Percentiles rank a stretch among this genome's conserved stretches.
Evolutionary conservation across 2,329 filamentous ascomycete species (phyloP).

Genomic region (Ceratocystis cubensis): DNA sequence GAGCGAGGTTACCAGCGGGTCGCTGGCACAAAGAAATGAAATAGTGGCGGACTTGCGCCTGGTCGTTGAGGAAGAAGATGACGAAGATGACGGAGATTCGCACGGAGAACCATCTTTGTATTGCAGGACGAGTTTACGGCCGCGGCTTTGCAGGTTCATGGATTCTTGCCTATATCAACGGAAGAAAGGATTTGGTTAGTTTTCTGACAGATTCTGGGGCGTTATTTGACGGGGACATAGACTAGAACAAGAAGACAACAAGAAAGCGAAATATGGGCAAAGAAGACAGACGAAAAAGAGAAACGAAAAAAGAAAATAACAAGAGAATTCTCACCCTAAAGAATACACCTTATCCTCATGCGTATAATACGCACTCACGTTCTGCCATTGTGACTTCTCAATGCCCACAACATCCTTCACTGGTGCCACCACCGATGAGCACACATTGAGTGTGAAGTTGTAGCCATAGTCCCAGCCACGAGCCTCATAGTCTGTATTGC

Average conservation of each 20-base stretch:
- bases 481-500: constrained; percentile 45
- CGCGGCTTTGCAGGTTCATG: constrained; percentile 43
- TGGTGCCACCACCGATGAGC: constrained; percentile 58
- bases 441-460: constrained; percentile 78
- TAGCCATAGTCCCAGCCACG: constrained; percentile 64
- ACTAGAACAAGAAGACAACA: not conserved
- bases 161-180: constrained; percentile 38
- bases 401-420: constrained; percentile 53
- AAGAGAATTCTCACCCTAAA: constrained; percentile 48
- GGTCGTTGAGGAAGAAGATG: not conserved
- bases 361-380: constrained; percentile 68
- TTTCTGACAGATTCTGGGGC: not conserved
- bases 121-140: constrained; percentile 63
- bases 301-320: constrained; percentile 16
- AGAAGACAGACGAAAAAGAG: constrained; percentile 25
- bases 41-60: constrained; percentile 71
- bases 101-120: constrained; percentile 69
- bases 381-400: constrained; percentile 48
- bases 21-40: constrained; percentile 83
- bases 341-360: constrained; percentile 54
- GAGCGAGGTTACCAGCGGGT: constrained; percentile 55
- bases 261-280: not conserved
- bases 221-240: not conserved
- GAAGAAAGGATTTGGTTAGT: constrained; percentile 5
- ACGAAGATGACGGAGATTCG: constrained; percentile 28